Percentiles rank a stretch among this genome's conserved stretches.
Evolutionary conservation across 2,329 filamentous ascomycete species (phyloP).

Genomic region (Sordariomycetes sp.): DNA sequence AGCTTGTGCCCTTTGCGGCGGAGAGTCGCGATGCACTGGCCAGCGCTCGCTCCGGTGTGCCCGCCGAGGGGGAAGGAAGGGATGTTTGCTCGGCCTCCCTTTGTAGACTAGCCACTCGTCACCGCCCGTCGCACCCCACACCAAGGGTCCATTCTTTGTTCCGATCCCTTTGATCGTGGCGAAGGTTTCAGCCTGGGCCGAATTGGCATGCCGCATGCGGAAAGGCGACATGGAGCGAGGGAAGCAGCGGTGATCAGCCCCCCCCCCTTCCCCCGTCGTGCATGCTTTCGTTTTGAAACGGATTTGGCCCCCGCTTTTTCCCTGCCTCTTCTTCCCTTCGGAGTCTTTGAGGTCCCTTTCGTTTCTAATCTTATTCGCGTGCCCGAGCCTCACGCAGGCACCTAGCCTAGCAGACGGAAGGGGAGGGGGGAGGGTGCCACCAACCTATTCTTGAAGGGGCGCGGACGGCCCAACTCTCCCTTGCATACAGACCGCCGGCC

Average conservation of each 20-base stretch:
- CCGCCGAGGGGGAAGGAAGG: not conserved
- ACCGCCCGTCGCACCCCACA: not conserved
- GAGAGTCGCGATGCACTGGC: not conserved
- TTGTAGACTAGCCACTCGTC: not conserved
- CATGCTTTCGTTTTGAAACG: not conserved
- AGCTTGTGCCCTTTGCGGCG: not conserved
- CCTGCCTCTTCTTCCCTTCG: not conserved
- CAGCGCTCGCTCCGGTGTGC: not conserved
- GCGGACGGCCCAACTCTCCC: not conserved
- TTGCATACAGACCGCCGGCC: constrained; percentile 4
- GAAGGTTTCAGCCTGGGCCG: not conserved
- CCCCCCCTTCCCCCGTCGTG: not conserved
- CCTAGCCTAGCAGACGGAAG: not conserved
- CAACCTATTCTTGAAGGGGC: constrained; percentile 2
- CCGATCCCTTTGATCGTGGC: not conserved
- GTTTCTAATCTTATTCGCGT: constrained; percentile 3
- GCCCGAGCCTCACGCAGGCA: constrained; percentile 3
- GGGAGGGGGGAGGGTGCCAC: not conserved
- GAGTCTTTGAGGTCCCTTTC: not conserved
- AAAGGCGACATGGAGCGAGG: not conserved
- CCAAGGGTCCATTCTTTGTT: not conserved
- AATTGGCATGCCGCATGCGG: not conserved
- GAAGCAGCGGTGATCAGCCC: not conserved
- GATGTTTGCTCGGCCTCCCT: not conserved
- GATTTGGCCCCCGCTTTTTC: not conserved